Percentiles rank a stretch among this genome's conserved stretches.
phyloP scores from a whole-genome alignment of 1,284 basidiomycete genomes.

The Leccinum holopus region DNA sequence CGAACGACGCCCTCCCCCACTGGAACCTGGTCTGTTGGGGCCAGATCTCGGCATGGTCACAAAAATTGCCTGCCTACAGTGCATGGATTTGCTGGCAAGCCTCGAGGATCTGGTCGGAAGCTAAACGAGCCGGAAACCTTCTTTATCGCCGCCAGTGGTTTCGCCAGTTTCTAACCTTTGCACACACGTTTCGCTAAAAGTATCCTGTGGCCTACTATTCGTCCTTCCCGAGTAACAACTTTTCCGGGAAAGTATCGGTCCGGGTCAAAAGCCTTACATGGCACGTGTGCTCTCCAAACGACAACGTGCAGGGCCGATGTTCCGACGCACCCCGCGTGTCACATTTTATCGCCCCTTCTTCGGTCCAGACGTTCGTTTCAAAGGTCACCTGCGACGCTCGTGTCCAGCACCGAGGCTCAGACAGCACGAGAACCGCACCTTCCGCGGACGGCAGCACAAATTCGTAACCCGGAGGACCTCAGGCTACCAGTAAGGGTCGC shows the following conservation, averaged over 20 bases:
- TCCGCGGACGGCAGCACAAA: conserved; percentile 19
- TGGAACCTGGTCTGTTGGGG: not conserved
- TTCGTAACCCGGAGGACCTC: conserved; percentile 9
- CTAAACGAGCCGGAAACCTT: not conserved
- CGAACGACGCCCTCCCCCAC: not conserved
- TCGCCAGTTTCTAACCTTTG: not conserved
- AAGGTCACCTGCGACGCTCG: conserved; percentile 11
- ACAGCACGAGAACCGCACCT: conserved; percentile 22
- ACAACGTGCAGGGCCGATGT: conserved; percentile 9
- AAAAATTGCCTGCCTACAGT: not conserved
- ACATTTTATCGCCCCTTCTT: conserved; percentile 7
- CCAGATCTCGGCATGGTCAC: not conserved
- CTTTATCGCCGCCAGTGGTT: not conserved
- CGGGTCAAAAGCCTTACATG: not conserved
- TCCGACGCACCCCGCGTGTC: conserved; percentile 10
- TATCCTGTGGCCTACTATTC: not conserved
- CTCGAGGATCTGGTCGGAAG: not conserved
- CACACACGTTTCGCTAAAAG: not conserved
- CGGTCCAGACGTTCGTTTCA: conserved; percentile 13
- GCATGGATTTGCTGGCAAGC: not conserved
- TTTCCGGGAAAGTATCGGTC: conserved; percentile 14
- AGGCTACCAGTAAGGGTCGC: not conserved
- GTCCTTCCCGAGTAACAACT: conserved; percentile 10
- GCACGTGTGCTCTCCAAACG: conserved; percentile 19
- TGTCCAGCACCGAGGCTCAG: not conserved